Evolutionary conservation across 345 rosid genomes (phyloP).

Genomic region (Geranium brycei): DNA sequence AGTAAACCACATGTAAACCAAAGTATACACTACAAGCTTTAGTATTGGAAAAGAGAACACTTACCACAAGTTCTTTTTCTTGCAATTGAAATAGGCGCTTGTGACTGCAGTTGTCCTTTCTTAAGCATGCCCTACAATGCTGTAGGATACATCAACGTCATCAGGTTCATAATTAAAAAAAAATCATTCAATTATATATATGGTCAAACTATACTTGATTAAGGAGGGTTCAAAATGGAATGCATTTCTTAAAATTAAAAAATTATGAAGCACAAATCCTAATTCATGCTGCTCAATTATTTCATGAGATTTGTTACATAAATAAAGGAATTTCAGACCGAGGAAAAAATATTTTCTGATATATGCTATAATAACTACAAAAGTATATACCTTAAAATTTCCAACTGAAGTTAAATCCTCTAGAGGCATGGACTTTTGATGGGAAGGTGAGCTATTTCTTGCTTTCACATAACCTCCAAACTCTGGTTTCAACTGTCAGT

Average conservation of each 20-base stretch:
- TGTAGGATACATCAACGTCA: slow-evolving; percentile 19
- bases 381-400: slow-evolving; percentile 26
- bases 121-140: slow-evolving; percentile 34
- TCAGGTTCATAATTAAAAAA: too few species aligned
- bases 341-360: not conserved
- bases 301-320: not conserved
- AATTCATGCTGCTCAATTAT: not conserved
- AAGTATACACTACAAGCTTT: not conserved
- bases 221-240: too few species aligned
- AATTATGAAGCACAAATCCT: not conserved
- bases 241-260: too few species aligned
- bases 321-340: not conserved
- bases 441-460: slow-evolving; percentile 16
- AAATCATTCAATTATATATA: too few species aligned
- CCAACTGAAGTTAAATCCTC: slow-evolving; percentile 26
- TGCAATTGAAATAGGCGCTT: slow-evolving; percentile 43
- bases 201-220: too few species aligned
- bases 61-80: slow-evolving; percentile 63
- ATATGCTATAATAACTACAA: not conserved
- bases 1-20: not conserved
- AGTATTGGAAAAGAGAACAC: slow-evolving; percentile 8
- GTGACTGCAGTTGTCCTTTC: slow-evolving; percentile 31
- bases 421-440: slow-evolving; percentile 23
- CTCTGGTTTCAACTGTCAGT: slow-evolving; percentile 33
- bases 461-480: slow-evolving; percentile 24